phyloP scores from a whole-genome alignment of 176 grass and related monocot genomes.

The Eremochloa ophiuroides region DNA sequence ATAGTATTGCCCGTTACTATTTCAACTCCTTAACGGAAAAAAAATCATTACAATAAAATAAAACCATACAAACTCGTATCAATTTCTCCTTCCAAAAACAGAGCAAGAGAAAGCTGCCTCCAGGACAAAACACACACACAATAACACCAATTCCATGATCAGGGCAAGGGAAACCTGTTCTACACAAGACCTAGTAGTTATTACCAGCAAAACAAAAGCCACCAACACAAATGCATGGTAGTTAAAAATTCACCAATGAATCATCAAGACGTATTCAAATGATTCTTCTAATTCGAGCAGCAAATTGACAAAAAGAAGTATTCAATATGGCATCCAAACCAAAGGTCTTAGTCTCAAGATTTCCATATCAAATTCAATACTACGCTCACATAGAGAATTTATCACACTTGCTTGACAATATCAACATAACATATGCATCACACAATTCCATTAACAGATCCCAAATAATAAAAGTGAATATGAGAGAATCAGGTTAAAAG shows the following conservation, averaged over 20 bases:
- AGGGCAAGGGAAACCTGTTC: not conserved
- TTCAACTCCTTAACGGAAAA: no score
- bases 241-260: not conserved
- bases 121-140: not conserved
- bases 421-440: not conserved
- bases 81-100: not conserved
- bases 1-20: no score
- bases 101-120: not conserved
- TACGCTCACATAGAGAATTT: not conserved
- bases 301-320: not conserved
- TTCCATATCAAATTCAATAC: not conserved
- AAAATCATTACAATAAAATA: no score
- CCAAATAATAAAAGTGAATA: not conserved
- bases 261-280: not conserved
- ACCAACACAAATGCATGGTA: not conserved
- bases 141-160: not conserved
- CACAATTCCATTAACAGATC: not conserved
- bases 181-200: not conserved
- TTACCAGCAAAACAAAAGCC: not conserved
- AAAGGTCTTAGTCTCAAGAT: not conserved
- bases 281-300: not conserved
- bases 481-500: not conserved
- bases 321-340: not conserved
- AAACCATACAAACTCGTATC: not conserved
- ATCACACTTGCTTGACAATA: not conserved